phyloP scores from a whole-genome alignment of 2,329 filamentous ascomycete genomes.

The Helicocarpus griseus region DNA sequence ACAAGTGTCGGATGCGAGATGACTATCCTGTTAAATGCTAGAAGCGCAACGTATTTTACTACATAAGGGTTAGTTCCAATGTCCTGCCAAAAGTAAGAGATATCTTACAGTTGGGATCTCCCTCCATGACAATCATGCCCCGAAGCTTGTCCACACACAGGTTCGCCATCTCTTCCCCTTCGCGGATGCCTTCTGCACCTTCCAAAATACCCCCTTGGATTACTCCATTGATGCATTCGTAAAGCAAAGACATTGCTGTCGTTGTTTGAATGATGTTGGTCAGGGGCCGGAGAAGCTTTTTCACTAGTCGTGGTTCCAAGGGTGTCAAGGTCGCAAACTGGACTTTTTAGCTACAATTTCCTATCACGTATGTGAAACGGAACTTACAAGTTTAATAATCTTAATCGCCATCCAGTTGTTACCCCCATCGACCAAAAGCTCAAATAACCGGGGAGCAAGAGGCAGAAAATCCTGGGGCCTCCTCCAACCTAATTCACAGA shows the following conservation, averaged over 20 bases:
- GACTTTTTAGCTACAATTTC: constrained; percentile 16
- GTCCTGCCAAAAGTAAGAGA: neutral
- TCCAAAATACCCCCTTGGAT: constrained; percentile 93
- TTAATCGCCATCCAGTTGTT: constrained; percentile 99
- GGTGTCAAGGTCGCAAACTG: constrained; percentile 93
- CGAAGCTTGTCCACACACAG: constrained; percentile 87
- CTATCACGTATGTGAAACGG: neutral
- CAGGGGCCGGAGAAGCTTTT: constrained; percentile 81
- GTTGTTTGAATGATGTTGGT: constrained; percentile 92
- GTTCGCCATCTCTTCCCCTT: constrained; percentile 82
- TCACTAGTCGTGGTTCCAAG: constrained; percentile 79
- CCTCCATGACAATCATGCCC: constrained; percentile 87
- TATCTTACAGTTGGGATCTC: constrained; percentile 77
- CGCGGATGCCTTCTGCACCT: constrained; percentile 65
- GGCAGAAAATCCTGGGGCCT: constrained; percentile 89
- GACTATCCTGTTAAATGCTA: constrained; percentile 94
- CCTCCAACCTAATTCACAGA: constrained; percentile 92
- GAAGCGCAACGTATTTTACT: constrained; percentile 95
- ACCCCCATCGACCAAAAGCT: constrained; percentile 78
- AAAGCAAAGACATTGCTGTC: constrained; percentile 92
- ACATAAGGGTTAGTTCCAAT: constrained; percentile 9
- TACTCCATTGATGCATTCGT: constrained; percentile 97
- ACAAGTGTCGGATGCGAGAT: constrained; percentile 79
- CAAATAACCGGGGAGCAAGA: constrained; percentile 81
- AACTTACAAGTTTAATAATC: constrained; percentile 79